Base-by-base conservation (phyloP, 2,329 filamentous ascomycete genomes). In the Sphaceloma murrayae region DNA sequence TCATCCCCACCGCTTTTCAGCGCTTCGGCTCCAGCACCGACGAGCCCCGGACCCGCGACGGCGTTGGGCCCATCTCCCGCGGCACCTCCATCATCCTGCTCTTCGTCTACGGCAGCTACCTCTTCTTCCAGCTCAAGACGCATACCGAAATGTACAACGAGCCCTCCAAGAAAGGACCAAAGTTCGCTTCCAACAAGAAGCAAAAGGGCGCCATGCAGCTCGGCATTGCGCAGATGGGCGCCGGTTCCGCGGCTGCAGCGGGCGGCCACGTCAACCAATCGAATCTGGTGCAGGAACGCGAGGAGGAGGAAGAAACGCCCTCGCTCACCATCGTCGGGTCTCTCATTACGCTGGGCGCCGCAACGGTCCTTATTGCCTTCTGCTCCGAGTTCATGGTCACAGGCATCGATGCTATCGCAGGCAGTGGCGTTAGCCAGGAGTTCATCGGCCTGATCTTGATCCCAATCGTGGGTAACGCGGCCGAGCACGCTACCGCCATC, bases 81-180 rank as follows among this genome's bases (percentile, higher is more conserved):
- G 84, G 83, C 42, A 85, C 82, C 1, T 68, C 83, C 0, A 67
- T 95, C 49, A 87, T 95, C 49, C 73, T 95, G 3, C 73, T 96
- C 1, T 59, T 93, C 34, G 82, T 93, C 7, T 96, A 95, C 61
- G 78, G 64, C 39, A 82, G 76, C 46, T 95, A 93, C 57, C 78
- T 96, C 2, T 73, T 85, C 62, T 95, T 95, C 70, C 89, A 95
- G 63, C 78, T 96, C 48, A 85, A 86, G 61, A 88, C 88, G 0
- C 88, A 95, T 61, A 72, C 74, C 17, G 68, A 68, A 6, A 80
- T 94, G 59, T 95, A 94, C 69, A 85, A 82, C 59, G 77, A 78
- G 43, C 78, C 84, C 24, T 84, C 80, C 52, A 73, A 84, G 54
- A 94, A 94, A 62, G 81, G 83, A 0, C 75, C 79, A 2, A 85